These are phyloP conservation scores for Solanum peruvianum DNA, from an alignment of 257 asterid genomes.

Conservation along the genomic window DNA sequence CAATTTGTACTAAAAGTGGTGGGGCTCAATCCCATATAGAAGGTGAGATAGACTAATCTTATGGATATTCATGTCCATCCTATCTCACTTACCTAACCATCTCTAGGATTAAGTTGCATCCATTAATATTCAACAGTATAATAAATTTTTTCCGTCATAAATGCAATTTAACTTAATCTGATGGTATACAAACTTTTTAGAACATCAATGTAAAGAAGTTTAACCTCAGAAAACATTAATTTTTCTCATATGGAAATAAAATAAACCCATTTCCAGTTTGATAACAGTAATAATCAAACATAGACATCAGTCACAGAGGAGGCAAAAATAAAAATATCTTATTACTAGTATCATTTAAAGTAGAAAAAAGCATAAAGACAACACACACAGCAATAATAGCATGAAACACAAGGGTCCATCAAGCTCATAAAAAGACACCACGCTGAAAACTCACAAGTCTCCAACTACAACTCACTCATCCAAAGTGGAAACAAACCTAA, in stretches of 20 bases:
- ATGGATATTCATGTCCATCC: background rate
- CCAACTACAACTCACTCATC: background rate
- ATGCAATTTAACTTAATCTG: background rate
- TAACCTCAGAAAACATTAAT: background rate
- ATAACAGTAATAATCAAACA: background rate
- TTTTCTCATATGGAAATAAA: background rate
- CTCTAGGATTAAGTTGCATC: background rate
- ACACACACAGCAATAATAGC: background rate
- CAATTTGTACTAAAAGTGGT: background rate
- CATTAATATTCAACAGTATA: background rate
- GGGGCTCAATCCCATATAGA: background rate
- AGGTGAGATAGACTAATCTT: background rate
- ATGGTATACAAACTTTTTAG: background rate
- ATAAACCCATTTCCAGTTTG: background rate
- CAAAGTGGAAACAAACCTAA: constrained; percentile 18
- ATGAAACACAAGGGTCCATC: background rate
- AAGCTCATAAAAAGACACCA: background rate
- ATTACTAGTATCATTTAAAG: background rate
- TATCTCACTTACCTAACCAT: background rate
- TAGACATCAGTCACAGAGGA: background rate
- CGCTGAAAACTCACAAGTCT: background rate
- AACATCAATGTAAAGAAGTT: background rate
- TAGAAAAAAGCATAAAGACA: background rate
- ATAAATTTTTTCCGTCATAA: background rate
- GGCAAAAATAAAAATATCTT: background rate